A percentile compares a stretch with the other conserved stretches of the same genome.
Evolutionary conservation across 305 asterid genomes (phyloP).

Genomic region (Coffea humblotiana): DNA sequence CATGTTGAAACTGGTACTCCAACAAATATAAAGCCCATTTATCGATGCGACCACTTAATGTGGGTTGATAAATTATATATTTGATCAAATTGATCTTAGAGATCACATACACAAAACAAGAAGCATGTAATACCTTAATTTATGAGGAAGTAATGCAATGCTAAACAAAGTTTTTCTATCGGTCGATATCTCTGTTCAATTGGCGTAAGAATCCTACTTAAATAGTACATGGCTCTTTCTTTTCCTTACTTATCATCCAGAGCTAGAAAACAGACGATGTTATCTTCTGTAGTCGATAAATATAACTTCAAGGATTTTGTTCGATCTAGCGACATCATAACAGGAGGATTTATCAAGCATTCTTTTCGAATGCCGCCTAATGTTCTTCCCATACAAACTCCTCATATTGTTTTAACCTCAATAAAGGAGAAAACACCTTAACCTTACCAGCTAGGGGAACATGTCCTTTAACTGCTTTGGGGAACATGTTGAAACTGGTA

Average conservation of each 20-base stretch:
- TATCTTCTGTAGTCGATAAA: not conserved
- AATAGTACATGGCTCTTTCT: not conserved
- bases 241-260: not conserved
- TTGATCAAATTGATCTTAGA: no score
- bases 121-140: no score
- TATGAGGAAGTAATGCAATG: no score
- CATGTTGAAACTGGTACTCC: no score
- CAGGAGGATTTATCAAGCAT: not conserved
- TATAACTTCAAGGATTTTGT: not conserved
- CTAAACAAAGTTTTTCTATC: no score
- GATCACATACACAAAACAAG: no score
- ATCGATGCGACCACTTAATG: no score
- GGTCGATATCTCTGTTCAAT: no score
- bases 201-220: not conserved
- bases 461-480: no score
- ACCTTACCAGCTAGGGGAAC: not conserved
- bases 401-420: not conserved
- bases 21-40: no score
- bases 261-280: not conserved
- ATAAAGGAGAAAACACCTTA: not conserved
- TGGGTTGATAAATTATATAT: no score
- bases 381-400: not conserved
- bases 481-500: no score
- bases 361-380: not conserved
- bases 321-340: accelerated